These are phyloP conservation scores for Alternaria ethzedia DNA, from an alignment of 2,329 filamentous ascomycete species.

Conservation along the genomic window DNA sequence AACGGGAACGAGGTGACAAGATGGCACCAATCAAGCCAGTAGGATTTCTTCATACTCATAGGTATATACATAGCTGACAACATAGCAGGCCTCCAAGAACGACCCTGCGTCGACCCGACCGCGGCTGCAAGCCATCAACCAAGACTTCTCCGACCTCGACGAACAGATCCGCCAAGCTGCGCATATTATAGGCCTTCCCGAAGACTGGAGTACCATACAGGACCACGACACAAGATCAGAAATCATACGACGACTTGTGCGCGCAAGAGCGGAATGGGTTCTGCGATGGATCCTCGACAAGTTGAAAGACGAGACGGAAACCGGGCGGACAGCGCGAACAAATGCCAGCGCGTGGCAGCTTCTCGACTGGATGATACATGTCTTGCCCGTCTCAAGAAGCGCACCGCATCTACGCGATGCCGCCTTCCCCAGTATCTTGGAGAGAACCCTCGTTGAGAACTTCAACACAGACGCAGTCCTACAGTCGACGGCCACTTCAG, in stretches of 20 bases:
- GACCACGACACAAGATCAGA: conserved; percentile 13
- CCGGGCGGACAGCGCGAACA: conserved; percentile 49
- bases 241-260: conserved; percentile 23
- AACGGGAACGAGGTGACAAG: conserved; percentile 11
- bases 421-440: conserved; percentile 70
- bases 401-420: conserved; percentile 75
- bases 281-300: conserved; percentile 70
- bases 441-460: conserved; percentile 68
- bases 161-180: conserved; percentile 51
- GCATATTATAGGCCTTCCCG: conserved; percentile 48
- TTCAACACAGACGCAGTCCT: conserved; percentile 24
- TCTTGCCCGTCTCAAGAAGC: conserved; percentile 72
- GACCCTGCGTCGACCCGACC: conserved; percentile 42
- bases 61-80: not conserved
- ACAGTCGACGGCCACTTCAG: conserved; percentile 3
- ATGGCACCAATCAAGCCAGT: conserved; percentile 35
- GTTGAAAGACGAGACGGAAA: conserved; percentile 53
- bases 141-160: conserved; percentile 44
- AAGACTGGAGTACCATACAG: conserved; percentile 29
- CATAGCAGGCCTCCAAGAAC: conserved; percentile 13
- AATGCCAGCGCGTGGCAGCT: conserved; percentile 63
- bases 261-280: conserved; percentile 66
- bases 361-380: conserved; percentile 64
- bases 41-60: not conserved
- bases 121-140: conserved; percentile 49